Percentiles rank a stretch among this genome's conserved stretches.
Evolutionary conservation across 1,284 basidiomycete genomes (phyloP).

Genomic region (Cryptococcus sp.): DNA sequence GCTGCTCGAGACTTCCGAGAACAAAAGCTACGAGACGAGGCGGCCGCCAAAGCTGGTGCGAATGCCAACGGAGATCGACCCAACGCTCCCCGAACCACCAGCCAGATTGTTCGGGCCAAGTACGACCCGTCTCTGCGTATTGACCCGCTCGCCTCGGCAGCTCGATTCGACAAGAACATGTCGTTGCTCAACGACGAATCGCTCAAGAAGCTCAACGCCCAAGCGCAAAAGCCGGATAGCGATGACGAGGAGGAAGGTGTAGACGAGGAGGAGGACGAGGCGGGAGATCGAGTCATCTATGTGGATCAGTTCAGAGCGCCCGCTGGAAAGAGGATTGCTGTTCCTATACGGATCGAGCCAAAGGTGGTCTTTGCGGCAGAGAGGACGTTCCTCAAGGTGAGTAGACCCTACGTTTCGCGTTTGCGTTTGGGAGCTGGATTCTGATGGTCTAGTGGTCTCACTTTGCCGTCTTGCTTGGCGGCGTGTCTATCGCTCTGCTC

Average conservation of each 20-base stretch:
- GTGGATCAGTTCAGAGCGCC: conserved; percentile 75
- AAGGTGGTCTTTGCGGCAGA: conserved; percentile 93
- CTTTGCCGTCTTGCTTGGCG: conserved; percentile 80
- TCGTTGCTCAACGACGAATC: conserved; percentile 38
- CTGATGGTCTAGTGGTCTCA: conserved; percentile 78
- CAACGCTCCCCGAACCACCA: not conserved
- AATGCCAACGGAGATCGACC: not conserved
- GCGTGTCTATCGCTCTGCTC: conserved; percentile 81
- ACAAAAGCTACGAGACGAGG: conserved; percentile 60
- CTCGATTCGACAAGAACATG: conserved; percentile 66
- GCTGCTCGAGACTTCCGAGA: conserved; percentile 79
- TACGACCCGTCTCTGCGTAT: conserved; percentile 59
- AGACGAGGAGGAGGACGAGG: conserved; percentile 43
- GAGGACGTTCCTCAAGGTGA: conserved; percentile 53
- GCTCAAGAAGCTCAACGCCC: conserved; percentile 54
- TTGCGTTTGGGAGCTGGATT: conserved; percentile 14
- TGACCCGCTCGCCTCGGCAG: conserved; percentile 74
- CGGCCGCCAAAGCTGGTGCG: conserved; percentile 14
- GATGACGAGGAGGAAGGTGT: conserved; percentile 30
- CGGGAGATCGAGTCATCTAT: conserved; percentile 44
- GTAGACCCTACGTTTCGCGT: not conserved
- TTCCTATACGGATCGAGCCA: conserved; percentile 91
- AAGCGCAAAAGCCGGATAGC: conserved; percentile 43
- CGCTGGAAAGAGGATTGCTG: conserved; percentile 80
- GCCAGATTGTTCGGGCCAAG: conserved; percentile 11